Conservation (phyloP, 768 basidiomycete species). For the Lanmaoa rubissima region DNA sequence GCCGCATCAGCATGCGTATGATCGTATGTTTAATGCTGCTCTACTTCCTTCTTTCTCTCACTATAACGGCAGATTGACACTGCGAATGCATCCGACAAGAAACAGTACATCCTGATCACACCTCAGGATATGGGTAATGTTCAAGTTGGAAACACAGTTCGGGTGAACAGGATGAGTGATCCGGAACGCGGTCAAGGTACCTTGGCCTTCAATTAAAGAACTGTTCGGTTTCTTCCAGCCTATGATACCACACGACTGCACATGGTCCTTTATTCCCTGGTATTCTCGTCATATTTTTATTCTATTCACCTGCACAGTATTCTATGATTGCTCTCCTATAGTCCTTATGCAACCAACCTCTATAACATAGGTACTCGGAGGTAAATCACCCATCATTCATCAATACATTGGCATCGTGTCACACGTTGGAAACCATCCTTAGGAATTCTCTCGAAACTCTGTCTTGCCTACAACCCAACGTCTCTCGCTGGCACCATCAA, state of each 20-base stretch:
- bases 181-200: slow-evolving; percentile 67
- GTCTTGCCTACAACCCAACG: slow-evolving; percentile 6
- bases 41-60: slow-evolving; percentile 1
- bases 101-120: slow-evolving; percentile 94
- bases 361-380: neutral
- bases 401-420: neutral
- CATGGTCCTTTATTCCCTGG: neutral
- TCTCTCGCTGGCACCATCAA: slow-evolving; percentile 9
- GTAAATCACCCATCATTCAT: neutral
- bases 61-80: slow-evolving; percentile 67
- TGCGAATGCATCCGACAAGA: slow-evolving; percentile 81
- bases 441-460: slow-evolving; percentile 1
- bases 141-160: slow-evolving; percentile 62
- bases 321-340: neutral
- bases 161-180: slow-evolving; percentile 75
- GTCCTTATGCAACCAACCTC: neutral
- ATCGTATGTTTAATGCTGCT: slow-evolving; percentile 53
- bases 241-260: slow-evolving; percentile 1
- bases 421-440: neutral
- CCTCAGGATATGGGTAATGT: slow-evolving; percentile 90
- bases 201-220: slow-evolving; percentile 33
- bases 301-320: slow-evolving; percentile 2
- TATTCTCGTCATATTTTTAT: slow-evolving; percentile 8
- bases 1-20: slow-evolving; percentile 93
- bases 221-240: neutral